phyloP scores from a whole-genome alignment of 345 rosid species.

The Anacardium occidentale region DNA sequence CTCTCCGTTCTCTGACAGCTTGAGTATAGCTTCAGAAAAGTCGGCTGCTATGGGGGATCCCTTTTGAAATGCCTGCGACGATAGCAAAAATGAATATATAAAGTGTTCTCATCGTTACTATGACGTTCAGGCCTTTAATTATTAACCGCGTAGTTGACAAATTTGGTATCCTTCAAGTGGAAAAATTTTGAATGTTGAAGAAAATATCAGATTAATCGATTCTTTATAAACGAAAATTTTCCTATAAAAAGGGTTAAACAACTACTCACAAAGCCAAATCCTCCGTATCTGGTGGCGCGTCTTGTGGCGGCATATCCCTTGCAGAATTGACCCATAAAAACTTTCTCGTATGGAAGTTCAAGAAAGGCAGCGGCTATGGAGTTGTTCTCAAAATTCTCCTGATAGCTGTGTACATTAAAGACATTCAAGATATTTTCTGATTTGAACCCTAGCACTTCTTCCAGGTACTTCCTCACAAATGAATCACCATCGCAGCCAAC shows the following conservation, averaged over 20 bases:
- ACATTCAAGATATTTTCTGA: slow-evolving; percentile 22
- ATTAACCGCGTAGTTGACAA: too few relatives aligned
- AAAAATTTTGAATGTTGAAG: too few relatives aligned
- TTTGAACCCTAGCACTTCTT: slow-evolving; percentile 29
- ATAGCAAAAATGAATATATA: too few relatives aligned
- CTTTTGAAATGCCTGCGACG: slow-evolving; percentile 42
- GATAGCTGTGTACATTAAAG: slow-evolving; percentile 21
- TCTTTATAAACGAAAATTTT: too few relatives aligned
- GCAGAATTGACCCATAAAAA: slow-evolving; percentile 40
- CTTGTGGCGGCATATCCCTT: slow-evolving; percentile 27
- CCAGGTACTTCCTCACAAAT: slow-evolving; percentile 40
- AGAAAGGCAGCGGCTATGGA: slow-evolving; percentile 46
- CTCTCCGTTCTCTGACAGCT: slow-evolving; percentile 37
- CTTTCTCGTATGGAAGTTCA: slow-evolving; percentile 53
- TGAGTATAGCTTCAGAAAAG: slow-evolving; percentile 44
- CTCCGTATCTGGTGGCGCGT: slow-evolving; percentile 45
- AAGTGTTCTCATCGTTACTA: too few relatives aligned
- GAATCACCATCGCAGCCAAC: slow-evolving; percentile 55
- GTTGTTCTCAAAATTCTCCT: slow-evolving; percentile 23
- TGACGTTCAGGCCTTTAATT: too few relatives aligned
- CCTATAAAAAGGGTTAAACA: too few relatives aligned
- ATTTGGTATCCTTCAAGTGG: too few relatives aligned
- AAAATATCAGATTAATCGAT: too few relatives aligned
- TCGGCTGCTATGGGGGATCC: slow-evolving; percentile 41
- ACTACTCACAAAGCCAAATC: slow-evolving; percentile 56